These are phyloP conservation scores for Naganishia cerealis DNA, from an alignment of 1,284 basidiomycete genomes.

Conservation along the genomic window DNA sequence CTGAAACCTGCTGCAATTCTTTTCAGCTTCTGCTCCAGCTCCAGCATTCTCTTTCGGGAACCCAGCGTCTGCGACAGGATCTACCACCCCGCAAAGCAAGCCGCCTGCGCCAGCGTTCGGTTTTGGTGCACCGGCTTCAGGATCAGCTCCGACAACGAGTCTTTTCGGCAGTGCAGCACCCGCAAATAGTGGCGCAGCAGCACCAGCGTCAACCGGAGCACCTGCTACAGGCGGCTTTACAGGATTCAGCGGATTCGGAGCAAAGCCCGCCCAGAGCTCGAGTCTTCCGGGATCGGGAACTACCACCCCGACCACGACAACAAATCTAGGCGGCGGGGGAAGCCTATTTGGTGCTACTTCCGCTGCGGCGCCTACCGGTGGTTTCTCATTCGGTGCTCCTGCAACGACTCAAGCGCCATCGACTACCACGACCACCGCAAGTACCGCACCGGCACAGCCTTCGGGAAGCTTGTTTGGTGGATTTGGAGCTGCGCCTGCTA, in stretches of 20 bases:
- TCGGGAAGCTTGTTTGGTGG: conserved; percentile 22
- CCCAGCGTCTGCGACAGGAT: background rate
- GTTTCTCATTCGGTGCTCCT: conserved; percentile 27
- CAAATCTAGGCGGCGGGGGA: background rate
- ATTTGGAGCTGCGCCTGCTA: conserved; percentile 7
- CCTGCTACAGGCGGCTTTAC: conserved; percentile 5
- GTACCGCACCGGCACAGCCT: background rate
- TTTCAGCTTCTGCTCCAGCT: background rate
- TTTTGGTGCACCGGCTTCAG: conserved; percentile 28
- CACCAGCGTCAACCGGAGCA: background rate
- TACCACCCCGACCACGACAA: conserved; percentile 1
- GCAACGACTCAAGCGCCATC: background rate
- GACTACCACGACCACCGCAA: background rate
- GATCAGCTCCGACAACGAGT: conserved; percentile 4
- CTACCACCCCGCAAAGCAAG: conserved; percentile 22
- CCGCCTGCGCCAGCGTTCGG: conserved; percentile 17
- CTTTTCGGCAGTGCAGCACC: background rate
- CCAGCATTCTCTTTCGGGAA: conserved; percentile 19
- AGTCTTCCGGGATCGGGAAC: conserved; percentile 11
- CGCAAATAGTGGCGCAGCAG: background rate
- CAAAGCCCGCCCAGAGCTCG: background rate
- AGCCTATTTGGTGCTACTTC: background rate
- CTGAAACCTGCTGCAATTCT: background rate
- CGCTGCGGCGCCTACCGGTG: conserved; percentile 18
- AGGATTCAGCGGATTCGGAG: background rate